Base-by-base conservation (phyloP, 148 eudicot species). In the Rhododendron mucronatum region DNA sequence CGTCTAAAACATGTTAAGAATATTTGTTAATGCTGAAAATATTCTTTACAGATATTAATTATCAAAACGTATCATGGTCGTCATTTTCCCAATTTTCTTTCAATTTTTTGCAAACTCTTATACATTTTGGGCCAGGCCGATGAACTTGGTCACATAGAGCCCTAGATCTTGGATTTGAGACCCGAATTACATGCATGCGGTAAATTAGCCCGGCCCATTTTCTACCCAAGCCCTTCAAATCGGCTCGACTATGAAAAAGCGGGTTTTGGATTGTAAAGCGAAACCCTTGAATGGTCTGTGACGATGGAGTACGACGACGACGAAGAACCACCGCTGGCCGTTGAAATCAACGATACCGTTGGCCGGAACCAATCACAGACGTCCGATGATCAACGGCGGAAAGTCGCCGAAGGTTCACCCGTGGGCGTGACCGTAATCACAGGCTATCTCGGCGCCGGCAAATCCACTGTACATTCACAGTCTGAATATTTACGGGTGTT, bases 361-460 rank as follows among this genome's bases (percentile, higher is more conserved):
- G 67, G 53, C 85, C 69, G 33, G 9, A 83, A 57, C 14, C 82
- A 48, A 1, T 48, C 84, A 14, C 87, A 78, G 69, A 82, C 50
- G 74, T 78, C 90, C 69, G 61, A 75, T 84, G 61, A 75, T 84
- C 85, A 81, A 84, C 75, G 76, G 51, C 80, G 69, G 3, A 84
- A 78, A 80, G 87, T 74, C 87, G 89, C 78, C 75, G 91, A 83
- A 44, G 90, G 84, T 76, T 85, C 90, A 15, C 82, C 93, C 15
- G 96, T 95, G 51, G 99, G 97, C 78, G 97, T 96, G 28, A 95
- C 99, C 81, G 97, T 96, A 86, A 93, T 96, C 87, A 95, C 99
- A 44, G 99, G 99, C 57, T 96, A 96, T 88, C 94, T 96, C 87
- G 98, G 99, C 57, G 97, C 98, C 84, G 99, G 98, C 53, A 96